These are phyloP conservation scores for Globisporangium nunn DNA, from an alignment of 352 stramenopile genomes.

Conservation along the genomic window DNA sequence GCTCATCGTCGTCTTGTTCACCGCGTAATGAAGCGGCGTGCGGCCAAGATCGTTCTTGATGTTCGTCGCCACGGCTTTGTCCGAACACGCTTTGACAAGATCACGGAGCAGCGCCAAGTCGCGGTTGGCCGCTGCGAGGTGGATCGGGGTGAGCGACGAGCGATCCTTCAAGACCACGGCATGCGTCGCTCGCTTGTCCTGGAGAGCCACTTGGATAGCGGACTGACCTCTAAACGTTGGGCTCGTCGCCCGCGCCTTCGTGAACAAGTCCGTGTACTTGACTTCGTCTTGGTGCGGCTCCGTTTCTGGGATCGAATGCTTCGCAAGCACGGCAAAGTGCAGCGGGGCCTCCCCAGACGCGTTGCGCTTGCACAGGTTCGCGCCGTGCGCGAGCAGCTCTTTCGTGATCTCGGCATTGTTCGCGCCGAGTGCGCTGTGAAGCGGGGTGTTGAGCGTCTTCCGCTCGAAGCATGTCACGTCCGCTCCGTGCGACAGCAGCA, in stretches of 20 bases:
- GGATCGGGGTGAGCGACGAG: conserved; percentile 44
- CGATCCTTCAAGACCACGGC: conserved; percentile 38
- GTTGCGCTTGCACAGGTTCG: conserved; percentile 37
- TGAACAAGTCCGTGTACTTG: conserved; percentile 25
- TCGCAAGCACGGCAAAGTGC: conserved; percentile 34
- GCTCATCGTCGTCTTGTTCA: conserved; percentile 60
- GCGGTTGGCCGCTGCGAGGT: conserved; percentile 52
- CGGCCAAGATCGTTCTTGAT: conserved; percentile 36
- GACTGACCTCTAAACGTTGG: conserved; percentile 10
- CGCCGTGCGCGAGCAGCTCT: conserved; percentile 35
- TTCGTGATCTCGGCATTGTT: conserved; percentile 38
- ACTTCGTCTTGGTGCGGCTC: conserved; percentile 53
- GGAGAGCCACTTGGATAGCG: conserved; percentile 47
- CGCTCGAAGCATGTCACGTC: conserved; percentile 35
- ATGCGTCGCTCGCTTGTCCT: conserved; percentile 31
- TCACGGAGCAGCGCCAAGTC: conserved; percentile 50
- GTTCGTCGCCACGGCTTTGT: conserved; percentile 42
- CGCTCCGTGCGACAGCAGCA: conserved; percentile 38
- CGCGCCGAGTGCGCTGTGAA: conserved; percentile 35
- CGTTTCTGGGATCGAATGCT: conserved; percentile 38
- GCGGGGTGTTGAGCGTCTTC: conserved; percentile 27
- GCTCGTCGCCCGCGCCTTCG: neutral
- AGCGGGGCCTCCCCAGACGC: conserved; percentile 28
- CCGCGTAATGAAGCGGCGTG: conserved; percentile 64
- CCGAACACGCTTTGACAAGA: conserved; percentile 27